Conservation (phyloP, 2,329 filamentous ascomycete genomes). For the Aureobasidium leucospermi region DNA sequence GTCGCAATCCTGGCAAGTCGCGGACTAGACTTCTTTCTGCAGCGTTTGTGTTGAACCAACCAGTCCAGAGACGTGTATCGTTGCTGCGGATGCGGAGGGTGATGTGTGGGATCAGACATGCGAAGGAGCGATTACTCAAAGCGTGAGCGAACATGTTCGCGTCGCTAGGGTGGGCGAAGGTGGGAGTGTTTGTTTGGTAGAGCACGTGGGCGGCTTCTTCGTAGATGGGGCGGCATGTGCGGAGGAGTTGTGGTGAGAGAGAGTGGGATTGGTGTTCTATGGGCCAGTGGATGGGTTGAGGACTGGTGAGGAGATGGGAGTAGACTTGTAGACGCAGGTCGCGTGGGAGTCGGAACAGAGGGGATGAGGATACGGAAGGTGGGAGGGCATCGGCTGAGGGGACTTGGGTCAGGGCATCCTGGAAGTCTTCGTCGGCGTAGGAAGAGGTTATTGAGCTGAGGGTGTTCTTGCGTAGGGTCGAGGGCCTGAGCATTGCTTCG, state of each 20-base stretch:
- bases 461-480: constrained; percentile 20
- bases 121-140: constrained; percentile 18
- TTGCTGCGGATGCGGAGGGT: constrained; percentile 26
- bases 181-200: constrained; percentile 28
- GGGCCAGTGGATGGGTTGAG: constrained; percentile 26
- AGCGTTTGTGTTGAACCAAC: constrained; percentile 28
- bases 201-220: constrained; percentile 28
- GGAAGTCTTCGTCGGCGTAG: constrained; percentile 17
- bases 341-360: constrained; percentile 28
- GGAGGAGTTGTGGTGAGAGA: constrained; percentile 26
- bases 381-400: constrained; percentile 1
- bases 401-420: constrained; percentile 15
- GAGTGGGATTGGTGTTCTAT: constrained; percentile 11
- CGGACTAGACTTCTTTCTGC: constrained; percentile 23
- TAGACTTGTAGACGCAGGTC: constrained; percentile 32
- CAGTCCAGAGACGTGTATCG: constrained; percentile 32
- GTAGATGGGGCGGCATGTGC: constrained; percentile 25
- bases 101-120: constrained; percentile 18
- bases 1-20: constrained; percentile 27
- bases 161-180: constrained; percentile 31
- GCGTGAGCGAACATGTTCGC: constrained; percentile 32
- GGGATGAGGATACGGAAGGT: constrained; percentile 24
- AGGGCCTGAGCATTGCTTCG: neutral
- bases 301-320: constrained; percentile 24
- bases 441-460: constrained; percentile 16